Evolutionary conservation across 208 protist species (phyloP), one percentile per base, ranked within the genome.

Genomic region (Wallacemonas sp.): DNA sequence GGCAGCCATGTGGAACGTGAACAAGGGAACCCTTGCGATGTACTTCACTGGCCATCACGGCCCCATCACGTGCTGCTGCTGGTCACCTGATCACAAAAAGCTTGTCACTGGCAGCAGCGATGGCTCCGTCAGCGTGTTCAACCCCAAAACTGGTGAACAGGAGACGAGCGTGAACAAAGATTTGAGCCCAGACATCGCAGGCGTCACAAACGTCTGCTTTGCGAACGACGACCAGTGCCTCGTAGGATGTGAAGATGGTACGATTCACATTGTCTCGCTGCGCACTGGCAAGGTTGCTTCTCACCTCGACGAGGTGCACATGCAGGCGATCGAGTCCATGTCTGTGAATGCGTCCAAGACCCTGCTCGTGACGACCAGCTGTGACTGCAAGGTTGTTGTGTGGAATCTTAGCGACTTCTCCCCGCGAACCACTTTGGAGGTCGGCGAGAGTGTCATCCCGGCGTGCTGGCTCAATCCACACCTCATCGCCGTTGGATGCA

Each of bases 1-100:
- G 65, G 76, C 83, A 12, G 98, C 88, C 39, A 97, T 99, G 95
- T 99, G 96, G 95, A 98, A 95, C 58, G 80, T 88, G 2, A 34
- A 70, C 1, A 93, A 93, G 56, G 94, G 93, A 12, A 80, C 85
- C 11, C 72, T 93, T n/a, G 76, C 96, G 48, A 90, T 95, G 72
- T 92, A 94, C 64, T 98, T 98, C 72, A 80, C 80, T 3, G 97
- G 95, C 16, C 97, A 99, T 63, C 69, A 78, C 30, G 91, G 78
- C 11, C 55, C 85, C 33, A 80, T 98, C 2, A 94, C 86, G 6
- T 93, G 79, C 78, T 87, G 81, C 24, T 63, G 26, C 36, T 98
- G 97, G 83, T 84, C 94, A 1, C 75, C 76, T 16, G 90, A 98
- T 65, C 67, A 90, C 46, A 98, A 97, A 64, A 78, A 81, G 58